These are phyloP conservation scores for Pseudogymnoascus sp. DNA, from an alignment of 2,329 filamentous ascomycete genomes.

Conservation along the genomic window DNA sequence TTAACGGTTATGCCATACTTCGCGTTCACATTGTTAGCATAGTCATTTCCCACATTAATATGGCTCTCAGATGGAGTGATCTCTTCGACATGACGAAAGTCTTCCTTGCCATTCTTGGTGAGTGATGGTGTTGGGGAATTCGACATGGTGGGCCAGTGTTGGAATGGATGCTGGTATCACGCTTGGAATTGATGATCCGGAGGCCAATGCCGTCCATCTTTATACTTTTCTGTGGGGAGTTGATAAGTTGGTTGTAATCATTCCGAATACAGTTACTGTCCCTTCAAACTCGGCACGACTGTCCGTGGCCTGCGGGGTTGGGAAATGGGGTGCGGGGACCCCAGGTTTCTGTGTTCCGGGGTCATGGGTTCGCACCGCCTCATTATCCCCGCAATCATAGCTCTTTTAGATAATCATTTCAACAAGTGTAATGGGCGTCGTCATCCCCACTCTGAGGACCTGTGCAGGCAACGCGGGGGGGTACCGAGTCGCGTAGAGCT, in stretches of 20 bases:
- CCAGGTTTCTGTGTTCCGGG: background rate
- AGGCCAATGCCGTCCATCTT: background rate
- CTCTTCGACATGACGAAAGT: background rate
- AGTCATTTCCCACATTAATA: slow-evolving; percentile 14
- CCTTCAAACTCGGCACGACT: background rate
- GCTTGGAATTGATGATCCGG: background rate
- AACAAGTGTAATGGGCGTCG: background rate
- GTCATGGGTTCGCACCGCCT: background rate
- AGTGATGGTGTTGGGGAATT: slow-evolving; percentile 13
- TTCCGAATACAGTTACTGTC: background rate
- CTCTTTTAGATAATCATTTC: background rate
- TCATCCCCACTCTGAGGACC: background rate
- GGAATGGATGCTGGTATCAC: background rate
- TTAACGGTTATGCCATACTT: slow-evolving; percentile 16
- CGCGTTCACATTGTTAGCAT: slow-evolving; percentile 27
- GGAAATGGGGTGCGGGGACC: background rate
- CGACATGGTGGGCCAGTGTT: slow-evolving; percentile 12
- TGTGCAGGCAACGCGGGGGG: background rate
- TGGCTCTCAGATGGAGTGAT: slow-evolving; percentile 3
- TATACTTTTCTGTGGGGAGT: background rate
- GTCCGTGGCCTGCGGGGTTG: background rate
- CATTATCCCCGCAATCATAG: background rate
- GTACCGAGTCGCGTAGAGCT: background rate
- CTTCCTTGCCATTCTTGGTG: slow-evolving; percentile 14
- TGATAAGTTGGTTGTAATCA: background rate